phyloP scores from a whole-genome alignment of 2,329 filamentous ascomycete species.

The Diplodia scrobiculata region DNA sequence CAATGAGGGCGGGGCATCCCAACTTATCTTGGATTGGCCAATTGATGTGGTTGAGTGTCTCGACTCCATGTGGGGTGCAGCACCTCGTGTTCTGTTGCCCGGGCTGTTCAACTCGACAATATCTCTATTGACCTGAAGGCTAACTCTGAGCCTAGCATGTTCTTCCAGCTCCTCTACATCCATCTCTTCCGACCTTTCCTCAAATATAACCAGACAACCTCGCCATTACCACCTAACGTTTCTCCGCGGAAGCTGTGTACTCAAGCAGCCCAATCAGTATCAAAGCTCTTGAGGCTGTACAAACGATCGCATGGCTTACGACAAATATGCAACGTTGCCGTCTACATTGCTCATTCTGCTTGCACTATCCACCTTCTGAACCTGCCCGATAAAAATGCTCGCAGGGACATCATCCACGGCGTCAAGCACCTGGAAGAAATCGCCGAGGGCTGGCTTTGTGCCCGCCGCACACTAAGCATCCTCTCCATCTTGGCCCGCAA shows the following conservation, averaged over 20 bases:
- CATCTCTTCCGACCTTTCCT: slow-evolving; percentile 94
- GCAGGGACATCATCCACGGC: slow-evolving; percentile 85
- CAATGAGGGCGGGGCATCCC: not conserved
- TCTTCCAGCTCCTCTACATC: slow-evolving; percentile 93
- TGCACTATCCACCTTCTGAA: slow-evolving; percentile 95
- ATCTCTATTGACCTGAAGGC: not conserved
- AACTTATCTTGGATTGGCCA: not conserved
- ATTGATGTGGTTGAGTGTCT: not conserved
- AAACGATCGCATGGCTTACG: slow-evolving; percentile 87
- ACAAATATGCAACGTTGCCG: slow-evolving; percentile 94
- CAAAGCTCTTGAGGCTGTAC: slow-evolving; percentile 90
- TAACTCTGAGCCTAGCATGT: slow-evolving; percentile 69
- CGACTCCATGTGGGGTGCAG: not conserved
- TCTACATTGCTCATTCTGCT: slow-evolving; percentile 92
- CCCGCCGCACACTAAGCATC: slow-evolving; percentile 79
- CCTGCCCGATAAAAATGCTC: slow-evolving; percentile 86
- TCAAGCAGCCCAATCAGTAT: slow-evolving; percentile 83
- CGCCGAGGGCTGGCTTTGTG: slow-evolving; percentile 90
- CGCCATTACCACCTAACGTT: slow-evolving; percentile 81
- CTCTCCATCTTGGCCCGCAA: slow-evolving; percentile 82
- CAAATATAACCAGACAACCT: slow-evolving; percentile 79
- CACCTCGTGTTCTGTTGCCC: not conserved
- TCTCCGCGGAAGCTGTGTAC: slow-evolving; percentile 90
- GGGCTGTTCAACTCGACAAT: not conserved
- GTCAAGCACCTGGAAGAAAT: slow-evolving; percentile 93